Conservation (phyloP, 1,284 basidiomycete genomes). For the Ustilago loliicola region DNA sequence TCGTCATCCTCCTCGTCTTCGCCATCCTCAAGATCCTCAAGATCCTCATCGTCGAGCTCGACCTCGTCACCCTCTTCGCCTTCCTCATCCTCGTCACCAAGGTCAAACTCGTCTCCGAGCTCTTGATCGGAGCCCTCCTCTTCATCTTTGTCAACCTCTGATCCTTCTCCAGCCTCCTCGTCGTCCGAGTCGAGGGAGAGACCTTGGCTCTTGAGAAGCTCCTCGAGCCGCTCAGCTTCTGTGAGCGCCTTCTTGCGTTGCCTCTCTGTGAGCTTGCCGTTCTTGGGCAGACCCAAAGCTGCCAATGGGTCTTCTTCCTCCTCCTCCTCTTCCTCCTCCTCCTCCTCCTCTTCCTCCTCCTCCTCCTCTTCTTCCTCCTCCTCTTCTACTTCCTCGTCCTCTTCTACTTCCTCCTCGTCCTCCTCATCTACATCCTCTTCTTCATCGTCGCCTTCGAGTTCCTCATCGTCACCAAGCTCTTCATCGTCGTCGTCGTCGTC, state of each 20-base stretch:
- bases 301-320: conserved; percentile 50
- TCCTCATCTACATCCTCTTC: conserved; percentile 47
- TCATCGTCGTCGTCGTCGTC: conserved; percentile 60
- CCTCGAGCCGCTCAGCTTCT: conserved; percentile 68
- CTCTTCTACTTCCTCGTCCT: conserved; percentile 64
- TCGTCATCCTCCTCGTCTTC: conserved; percentile 72
- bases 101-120: conserved; percentile 56
- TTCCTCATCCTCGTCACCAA: conserved; percentile 34
- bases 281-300: conserved; percentile 56
- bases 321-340: conserved; percentile 36
- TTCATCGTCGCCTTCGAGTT: conserved; percentile 68
- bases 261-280: conserved; percentile 63
- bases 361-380: conserved; percentile 47
- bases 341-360: conserved; percentile 67
- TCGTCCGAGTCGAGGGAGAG: conserved; percentile 59
- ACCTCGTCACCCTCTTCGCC: conserved; percentile 52
- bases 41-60: conserved; percentile 30
- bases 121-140: conserved; percentile 57
- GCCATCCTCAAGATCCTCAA: not conserved
- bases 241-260: conserved; percentile 68
- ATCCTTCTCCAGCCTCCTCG: conserved; percentile 25
- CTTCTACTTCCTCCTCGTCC: conserved; percentile 39
- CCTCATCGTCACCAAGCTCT: conserved; percentile 73
- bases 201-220: conserved; percentile 67
- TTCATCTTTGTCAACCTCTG: conserved; percentile 38